Conservation (phyloP, 495 filamentous ascomycete species). For the Neurospora hispaniola region DNA sequence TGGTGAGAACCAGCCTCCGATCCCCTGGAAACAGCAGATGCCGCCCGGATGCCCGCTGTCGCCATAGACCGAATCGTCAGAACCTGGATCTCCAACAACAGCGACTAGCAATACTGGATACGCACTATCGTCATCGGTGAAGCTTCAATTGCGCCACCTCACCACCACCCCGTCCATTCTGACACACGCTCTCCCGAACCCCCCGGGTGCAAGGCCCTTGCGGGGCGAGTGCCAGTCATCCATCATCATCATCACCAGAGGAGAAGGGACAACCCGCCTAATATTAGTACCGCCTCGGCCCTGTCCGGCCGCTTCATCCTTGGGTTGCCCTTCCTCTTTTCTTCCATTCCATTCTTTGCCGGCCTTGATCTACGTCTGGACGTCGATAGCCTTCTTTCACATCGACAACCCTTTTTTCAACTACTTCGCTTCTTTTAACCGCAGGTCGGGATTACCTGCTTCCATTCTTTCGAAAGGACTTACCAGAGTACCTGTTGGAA, state of each 20-base stretch:
- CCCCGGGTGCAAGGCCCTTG: conserved; percentile 18
- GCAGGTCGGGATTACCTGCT: conserved; percentile 41
- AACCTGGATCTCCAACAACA: conserved; percentile 34
- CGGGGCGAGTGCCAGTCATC: conserved; percentile 17
- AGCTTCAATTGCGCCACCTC: conserved; percentile 25
- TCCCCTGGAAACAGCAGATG: conserved; percentile 22
- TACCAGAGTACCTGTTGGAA: not conserved
- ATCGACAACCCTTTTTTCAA: conserved; percentile 23
- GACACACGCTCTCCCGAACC: conserved; percentile 27
- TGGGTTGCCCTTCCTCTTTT: conserved; percentile 15
- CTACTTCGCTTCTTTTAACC: conserved; percentile 11
- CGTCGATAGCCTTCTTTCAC: conserved; percentile 39
- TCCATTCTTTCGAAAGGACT: conserved; percentile 16
- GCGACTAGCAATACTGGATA: not conserved
- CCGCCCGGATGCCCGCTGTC: conserved; percentile 36
- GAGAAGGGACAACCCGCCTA: conserved; percentile 9
- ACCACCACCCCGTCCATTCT: conserved; percentile 22
- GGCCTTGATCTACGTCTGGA: conserved; percentile 31
- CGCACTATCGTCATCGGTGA: conserved; percentile 16
- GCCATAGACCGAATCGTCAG: conserved; percentile 37
- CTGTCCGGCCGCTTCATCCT: conserved; percentile 19
- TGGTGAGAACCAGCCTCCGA: conserved; percentile 1
- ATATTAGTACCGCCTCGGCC: conserved; percentile 31
- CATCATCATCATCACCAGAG: not conserved
- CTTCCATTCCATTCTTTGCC: conserved; percentile 22